phyloP scores from a whole-genome alignment of 169 alveolate species.

The Plasmodium knowlesi region DNA sequence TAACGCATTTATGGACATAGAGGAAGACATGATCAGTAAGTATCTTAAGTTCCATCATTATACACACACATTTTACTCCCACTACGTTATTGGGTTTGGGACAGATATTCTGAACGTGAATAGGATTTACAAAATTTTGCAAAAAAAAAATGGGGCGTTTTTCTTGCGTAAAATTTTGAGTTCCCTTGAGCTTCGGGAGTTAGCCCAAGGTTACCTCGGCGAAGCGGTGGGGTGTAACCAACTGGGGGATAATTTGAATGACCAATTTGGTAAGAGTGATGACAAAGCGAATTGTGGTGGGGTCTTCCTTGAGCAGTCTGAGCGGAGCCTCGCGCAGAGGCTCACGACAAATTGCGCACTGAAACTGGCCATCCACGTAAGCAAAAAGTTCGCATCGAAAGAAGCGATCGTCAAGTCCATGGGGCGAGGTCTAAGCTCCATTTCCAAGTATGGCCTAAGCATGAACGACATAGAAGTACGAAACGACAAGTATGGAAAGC shows the following conservation, averaged over 20 bases:
- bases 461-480: slow-evolving; percentile 69
- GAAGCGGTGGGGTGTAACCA: neutral
- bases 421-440: slow-evolving; percentile 65
- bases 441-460: slow-evolving; percentile 67
- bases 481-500: slow-evolving; percentile 71
- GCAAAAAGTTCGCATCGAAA: slow-evolving; percentile 67
- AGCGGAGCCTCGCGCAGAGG: neutral
- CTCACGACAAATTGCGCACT: neutral
- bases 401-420: slow-evolving; percentile 60
- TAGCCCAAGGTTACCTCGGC: neutral
- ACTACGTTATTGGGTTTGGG: slow-evolving; percentile 48
- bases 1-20: slow-evolving; percentile 59
- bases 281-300: neutral
- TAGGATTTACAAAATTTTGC: slow-evolving; percentile 42
- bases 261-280: neutral
- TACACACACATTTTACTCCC: slow-evolving; percentile 49
- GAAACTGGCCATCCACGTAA: slow-evolving; percentile 47
- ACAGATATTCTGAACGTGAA: slow-evolving; percentile 46
- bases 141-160: neutral
- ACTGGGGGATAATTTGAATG: neutral
- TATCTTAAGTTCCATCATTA: slow-evolving; percentile 32
- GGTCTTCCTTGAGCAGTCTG: neutral
- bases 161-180: slow-evolving; percentile 49
- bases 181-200: slow-evolving; percentile 18
- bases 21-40: slow-evolving; percentile 28